These are phyloP conservation scores for Heliamphora exappendiculata DNA, from an alignment of 148 eudicot genomes.

Conservation along the genomic window DNA sequence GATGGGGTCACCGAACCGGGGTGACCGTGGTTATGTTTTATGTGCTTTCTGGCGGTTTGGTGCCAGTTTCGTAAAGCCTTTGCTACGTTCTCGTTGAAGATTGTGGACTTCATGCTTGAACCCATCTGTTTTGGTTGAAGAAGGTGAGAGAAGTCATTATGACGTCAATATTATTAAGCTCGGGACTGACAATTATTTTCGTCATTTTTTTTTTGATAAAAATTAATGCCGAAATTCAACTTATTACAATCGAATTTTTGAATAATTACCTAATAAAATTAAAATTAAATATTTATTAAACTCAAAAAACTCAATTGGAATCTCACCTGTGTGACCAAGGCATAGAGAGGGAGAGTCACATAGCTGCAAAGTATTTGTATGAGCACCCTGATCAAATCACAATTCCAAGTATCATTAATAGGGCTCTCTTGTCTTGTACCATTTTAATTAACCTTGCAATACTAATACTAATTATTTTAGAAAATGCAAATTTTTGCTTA, in stretches of 20 bases:
- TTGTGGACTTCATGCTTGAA: conserved; percentile 46
- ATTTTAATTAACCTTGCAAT: too few species aligned
- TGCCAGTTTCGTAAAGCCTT: conserved; percentile 42
- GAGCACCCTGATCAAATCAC: conserved; percentile 29
- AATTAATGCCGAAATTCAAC: background rate
- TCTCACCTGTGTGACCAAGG: conserved; percentile 50
- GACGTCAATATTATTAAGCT: background rate
- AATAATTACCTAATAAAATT: too few species aligned
- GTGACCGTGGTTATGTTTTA: conserved; percentile 16
- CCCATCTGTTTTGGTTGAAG: conserved; percentile 33
- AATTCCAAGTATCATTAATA: background rate
- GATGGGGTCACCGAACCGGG: conserved; percentile 15
- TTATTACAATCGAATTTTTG: background rate
- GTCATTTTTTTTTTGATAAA: too few species aligned
- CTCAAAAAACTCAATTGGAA: background rate
- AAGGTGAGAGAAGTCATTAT: background rate
- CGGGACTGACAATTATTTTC: too few species aligned
- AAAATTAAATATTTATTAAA: background rate
- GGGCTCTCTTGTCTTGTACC: background rate
- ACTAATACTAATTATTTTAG: too few species aligned
- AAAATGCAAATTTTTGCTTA: too few species aligned
- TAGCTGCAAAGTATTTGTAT: conserved; percentile 56
- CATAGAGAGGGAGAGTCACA: conserved; percentile 54
- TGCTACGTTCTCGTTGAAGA: conserved; percentile 41
- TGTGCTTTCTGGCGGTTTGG: conserved; percentile 29